These are phyloP conservation scores for Aspergillus sp. DNA, from an alignment of 2,329 filamentous ascomycete species.

Conservation along the genomic window DNA sequence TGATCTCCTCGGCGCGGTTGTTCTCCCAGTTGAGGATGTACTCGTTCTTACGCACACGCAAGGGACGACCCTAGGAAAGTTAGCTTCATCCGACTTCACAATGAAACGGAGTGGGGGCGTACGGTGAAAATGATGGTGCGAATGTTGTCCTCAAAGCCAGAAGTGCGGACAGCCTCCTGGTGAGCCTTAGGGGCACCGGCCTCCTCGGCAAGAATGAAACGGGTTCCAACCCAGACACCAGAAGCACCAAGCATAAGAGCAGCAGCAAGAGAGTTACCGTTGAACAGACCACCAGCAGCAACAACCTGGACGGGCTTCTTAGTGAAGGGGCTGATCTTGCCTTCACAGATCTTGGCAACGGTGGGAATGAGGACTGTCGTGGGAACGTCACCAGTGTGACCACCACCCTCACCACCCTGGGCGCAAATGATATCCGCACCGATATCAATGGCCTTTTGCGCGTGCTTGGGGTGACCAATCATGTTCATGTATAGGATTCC, in stretches of 20 bases:
- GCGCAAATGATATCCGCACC: constrained; percentile 97
- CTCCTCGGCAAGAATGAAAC: constrained; percentile 92
- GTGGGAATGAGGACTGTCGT: constrained; percentile 90
- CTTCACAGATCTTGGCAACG: constrained; percentile 77
- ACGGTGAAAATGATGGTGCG: constrained; percentile 96
- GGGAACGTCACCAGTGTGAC: constrained; percentile 91
- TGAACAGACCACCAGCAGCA: constrained; percentile 91
- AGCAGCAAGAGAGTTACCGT: constrained; percentile 85
- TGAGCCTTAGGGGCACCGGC: constrained; percentile 90
- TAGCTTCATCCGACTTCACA: constrained; percentile 12
- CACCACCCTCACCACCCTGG: constrained; percentile 95
- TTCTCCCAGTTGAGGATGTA: constrained; percentile 98
- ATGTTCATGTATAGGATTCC: constrained; percentile 99
- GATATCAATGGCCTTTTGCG: constrained; percentile 88
- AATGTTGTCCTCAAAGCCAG: constrained; percentile 92
- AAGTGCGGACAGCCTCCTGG: constrained; percentile 91
- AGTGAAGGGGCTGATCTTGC: constrained; percentile 81
- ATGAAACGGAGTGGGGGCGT: constrained; percentile 15
- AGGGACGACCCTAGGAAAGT: constrained; percentile 66
- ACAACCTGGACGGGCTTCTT: constrained; percentile 86
- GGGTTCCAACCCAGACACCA: constrained; percentile 94
- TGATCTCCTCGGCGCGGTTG: constrained; percentile 86
- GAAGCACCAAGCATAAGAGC: constrained; percentile 88
- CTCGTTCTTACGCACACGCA: constrained; percentile 88
- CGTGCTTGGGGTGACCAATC: constrained; percentile 99